phyloP scores from a whole-genome alignment of 495 filamentous ascomycete genomes.

The Penicillium parvum region DNA sequence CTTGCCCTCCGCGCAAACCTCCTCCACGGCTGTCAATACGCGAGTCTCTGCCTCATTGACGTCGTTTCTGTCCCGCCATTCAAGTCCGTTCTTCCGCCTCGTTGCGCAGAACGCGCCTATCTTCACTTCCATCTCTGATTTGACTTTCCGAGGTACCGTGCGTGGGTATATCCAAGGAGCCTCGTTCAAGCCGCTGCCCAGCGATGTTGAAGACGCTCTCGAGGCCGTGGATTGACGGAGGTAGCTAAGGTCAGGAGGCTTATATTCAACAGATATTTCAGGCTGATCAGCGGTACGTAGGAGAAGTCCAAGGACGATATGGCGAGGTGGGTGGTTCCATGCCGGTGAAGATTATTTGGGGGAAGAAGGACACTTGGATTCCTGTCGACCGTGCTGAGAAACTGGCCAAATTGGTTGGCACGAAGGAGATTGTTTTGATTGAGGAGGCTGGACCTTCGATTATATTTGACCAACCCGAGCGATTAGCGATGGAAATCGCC shows the following conservation, averaged over 20 bases:
- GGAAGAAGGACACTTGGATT: slow-evolving; percentile 30
- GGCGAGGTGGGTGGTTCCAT: slow-evolving; percentile 21
- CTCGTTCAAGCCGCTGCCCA: slow-evolving; percentile 12
- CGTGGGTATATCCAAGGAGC: slow-evolving; percentile 30
- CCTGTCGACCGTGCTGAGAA: slow-evolving; percentile 23
- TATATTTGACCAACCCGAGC: slow-evolving; percentile 31
- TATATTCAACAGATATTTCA: slow-evolving; percentile 29
- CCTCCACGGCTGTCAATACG: slow-evolving; percentile 22
- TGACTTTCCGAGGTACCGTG: slow-evolving; percentile 28
- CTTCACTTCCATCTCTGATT: slow-evolving; percentile 21
- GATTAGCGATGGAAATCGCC: slow-evolving; percentile 25
- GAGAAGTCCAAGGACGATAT: slow-evolving; percentile 26
- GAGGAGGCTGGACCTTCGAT: slow-evolving; percentile 33
- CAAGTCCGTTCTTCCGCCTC: slow-evolving; percentile 28
- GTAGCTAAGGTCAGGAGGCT: slow-evolving; percentile 17
- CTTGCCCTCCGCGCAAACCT: slow-evolving; percentile 25
- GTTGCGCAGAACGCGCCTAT: slow-evolving; percentile 25
- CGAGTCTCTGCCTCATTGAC: slow-evolving; percentile 31
- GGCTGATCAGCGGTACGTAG: slow-evolving; percentile 22
- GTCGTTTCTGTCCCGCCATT: slow-evolving; percentile 33
- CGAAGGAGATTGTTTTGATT: slow-evolving; percentile 21
- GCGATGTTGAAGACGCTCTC: slow-evolving; percentile 24
- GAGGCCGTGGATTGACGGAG: slow-evolving; percentile 21
- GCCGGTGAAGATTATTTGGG: slow-evolving; percentile 32
- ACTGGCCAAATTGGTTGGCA: slow-evolving; percentile 16